These are phyloP conservation scores for Oryza punctata DNA, from an alignment of 176 grass and related monocot species.

Conservation along the genomic window DNA sequence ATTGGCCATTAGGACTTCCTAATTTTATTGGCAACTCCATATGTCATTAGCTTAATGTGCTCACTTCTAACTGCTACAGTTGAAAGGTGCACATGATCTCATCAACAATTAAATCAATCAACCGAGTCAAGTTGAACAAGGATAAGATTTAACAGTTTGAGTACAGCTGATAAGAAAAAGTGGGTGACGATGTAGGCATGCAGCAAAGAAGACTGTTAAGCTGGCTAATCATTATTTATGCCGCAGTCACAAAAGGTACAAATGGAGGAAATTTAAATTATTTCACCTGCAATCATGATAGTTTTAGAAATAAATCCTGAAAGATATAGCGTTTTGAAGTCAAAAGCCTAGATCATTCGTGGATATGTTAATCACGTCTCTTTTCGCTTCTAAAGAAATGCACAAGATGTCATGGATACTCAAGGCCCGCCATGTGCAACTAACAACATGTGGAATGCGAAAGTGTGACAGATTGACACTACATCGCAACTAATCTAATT, in stretches of 20 bases:
- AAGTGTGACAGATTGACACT: constrained; percentile 54
- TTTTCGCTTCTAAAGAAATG: constrained; percentile 41
- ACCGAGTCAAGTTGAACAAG: constrained; percentile 32
- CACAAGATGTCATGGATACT: constrained; percentile 29
- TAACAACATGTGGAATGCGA: constrained; percentile 37
- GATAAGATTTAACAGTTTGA: constrained; percentile 36
- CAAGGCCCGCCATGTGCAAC: constrained; percentile 54
- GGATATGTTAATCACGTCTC: constrained; percentile 31
- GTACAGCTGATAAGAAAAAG: constrained; percentile 41
- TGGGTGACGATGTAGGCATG: constrained; percentile 8
- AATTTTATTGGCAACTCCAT: not conserved
- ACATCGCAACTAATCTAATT: constrained; percentile 53
- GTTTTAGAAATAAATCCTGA: constrained; percentile 41
- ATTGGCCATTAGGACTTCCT: not conserved
- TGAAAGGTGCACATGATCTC: constrained; percentile 11
- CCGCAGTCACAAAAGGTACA: constrained; percentile 39
- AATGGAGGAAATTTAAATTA: constrained; percentile 26
- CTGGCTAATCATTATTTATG: constrained; percentile 51
- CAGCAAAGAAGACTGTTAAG: constrained; percentile 43
- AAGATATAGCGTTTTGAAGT: constrained; percentile 44
- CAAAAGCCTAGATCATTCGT: constrained; percentile 40
- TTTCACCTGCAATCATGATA: constrained; percentile 49
- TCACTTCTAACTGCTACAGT: constrained; percentile 12
- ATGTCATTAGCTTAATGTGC: not conserved
- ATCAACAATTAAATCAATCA: constrained; percentile 24